A percentile compares a stretch with the other conserved stretches of the same genome.
These are phyloP conservation scores for Boletales sp. DNA, from an alignment of 768 basidiomycete genomes.

Conservation along the genomic window DNA sequence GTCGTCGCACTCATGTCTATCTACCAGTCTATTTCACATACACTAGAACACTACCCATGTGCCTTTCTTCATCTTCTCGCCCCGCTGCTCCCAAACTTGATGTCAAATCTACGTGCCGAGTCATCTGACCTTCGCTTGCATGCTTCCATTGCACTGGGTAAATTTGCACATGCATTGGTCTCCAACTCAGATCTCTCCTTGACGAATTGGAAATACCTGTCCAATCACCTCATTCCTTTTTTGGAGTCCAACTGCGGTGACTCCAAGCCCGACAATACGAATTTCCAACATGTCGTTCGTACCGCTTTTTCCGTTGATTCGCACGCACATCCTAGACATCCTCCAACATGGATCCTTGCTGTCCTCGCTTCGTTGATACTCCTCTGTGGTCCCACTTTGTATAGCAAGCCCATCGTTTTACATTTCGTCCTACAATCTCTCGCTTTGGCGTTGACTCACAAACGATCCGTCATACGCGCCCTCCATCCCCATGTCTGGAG, in stretches of 20 bases:
- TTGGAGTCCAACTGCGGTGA: constrained; percentile 16
- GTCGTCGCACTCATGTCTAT: constrained; percentile 4
- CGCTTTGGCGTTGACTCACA: constrained; percentile 30
- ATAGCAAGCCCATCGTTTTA: constrained; percentile 36
- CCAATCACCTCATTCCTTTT: constrained; percentile 25
- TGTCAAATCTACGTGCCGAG: constrained; percentile 11
- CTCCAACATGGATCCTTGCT: constrained; percentile 43
- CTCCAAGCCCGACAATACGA: background rate
- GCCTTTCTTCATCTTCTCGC: constrained; percentile 15
- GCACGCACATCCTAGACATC: constrained; percentile 14
- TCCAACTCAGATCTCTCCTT: constrained; percentile 30
- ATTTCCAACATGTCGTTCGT: constrained; percentile 26
- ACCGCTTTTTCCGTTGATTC: constrained; percentile 26
- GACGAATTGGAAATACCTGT: constrained; percentile 23
- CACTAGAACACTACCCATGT: constrained; percentile 15
- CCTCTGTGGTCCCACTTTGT: constrained; percentile 43
- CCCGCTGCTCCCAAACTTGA: constrained; percentile 21
- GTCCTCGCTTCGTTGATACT: constrained; percentile 46
- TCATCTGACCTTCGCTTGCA: constrained; percentile 18
- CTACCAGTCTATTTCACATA: constrained; percentile 23
- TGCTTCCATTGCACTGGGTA: constrained; percentile 21
- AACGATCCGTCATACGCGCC: constrained; percentile 31
- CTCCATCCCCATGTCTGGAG: constrained; percentile 49
- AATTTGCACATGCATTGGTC: constrained; percentile 27
- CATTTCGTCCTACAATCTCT: constrained; percentile 38